These are phyloP conservation scores for Jimgerdemannia flammicorona DNA, from an alignment of 192 early-diverging fungal genomes.

Conservation along the genomic window DNA sequence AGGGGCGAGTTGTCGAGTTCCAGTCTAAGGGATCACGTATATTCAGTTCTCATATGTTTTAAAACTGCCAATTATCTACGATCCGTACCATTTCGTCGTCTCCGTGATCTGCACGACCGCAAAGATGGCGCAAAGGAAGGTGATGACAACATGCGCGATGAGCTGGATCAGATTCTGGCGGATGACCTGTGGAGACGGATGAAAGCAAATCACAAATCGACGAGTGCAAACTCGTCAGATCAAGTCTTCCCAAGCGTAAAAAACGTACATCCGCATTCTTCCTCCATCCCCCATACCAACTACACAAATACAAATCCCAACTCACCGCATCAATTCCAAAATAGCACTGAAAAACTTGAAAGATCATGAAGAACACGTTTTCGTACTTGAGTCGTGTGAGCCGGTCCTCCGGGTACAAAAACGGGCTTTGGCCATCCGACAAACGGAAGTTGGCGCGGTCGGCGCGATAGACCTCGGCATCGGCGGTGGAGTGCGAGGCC, in stretches of 20 bases:
- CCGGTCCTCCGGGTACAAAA: background rate
- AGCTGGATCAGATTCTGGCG: conserved; percentile 6
- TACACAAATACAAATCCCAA: background rate
- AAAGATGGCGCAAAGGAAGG: background rate
- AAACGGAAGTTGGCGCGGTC: background rate
- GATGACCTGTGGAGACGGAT: background rate
- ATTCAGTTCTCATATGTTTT: background rate
- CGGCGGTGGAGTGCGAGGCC: background rate
- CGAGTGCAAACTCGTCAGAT: background rate
- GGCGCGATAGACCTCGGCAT: background rate
- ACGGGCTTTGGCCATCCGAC: background rate
- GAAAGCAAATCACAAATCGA: background rate
- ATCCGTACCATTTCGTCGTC: conserved; percentile 1
- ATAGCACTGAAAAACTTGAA: background rate
- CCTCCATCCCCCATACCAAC: background rate
- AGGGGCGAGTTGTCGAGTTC: background rate
- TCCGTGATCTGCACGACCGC: background rate
- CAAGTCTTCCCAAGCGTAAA: no score
- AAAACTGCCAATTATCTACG: background rate
- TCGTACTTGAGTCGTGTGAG: background rate
- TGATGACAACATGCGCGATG: background rate
- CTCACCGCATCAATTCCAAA: conserved; percentile 1
- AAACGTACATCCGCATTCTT: no score
- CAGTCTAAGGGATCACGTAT: background rate
- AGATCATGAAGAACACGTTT: conserved; percentile 2